Evolutionary conservation across 2,329 filamentous ascomycete genomes (phyloP), one percentile per base, ranked within the genome.

Genomic region (Ophiocordyceps sinensis): DNA sequence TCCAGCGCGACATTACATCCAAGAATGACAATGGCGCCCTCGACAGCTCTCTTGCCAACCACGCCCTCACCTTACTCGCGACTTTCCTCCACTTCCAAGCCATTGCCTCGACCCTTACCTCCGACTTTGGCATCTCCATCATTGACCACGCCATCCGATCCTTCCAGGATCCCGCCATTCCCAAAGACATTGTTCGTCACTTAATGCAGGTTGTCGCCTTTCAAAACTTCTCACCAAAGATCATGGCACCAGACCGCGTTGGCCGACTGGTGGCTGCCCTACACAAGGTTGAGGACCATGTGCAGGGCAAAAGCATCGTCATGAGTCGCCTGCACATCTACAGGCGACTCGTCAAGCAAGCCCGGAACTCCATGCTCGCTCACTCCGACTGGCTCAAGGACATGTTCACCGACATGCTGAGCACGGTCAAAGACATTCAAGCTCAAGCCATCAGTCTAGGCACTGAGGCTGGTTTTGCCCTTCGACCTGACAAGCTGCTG

Each of bases 381-480:
- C 77, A 86, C 42, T 68, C 73, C 3, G 72, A 85, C 44, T 98
- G 91, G 89, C 67, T 95, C 38, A 71, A 82, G 40, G 82, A 93
- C 56, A 65, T 94, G 17, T 78, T 96, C 47, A 77, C 77, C 17
- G 85, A 86, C 39, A 79, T 95, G 70, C 70, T 94, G 32, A 87
- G 85, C 58, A 77, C 66, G 28, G 66, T 87, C 38, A 82, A 80
- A 51, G 86, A 94, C 34, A 82, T 89, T 37, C 75, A 85, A 37
- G 66, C 67, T 5, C 75, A 80, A 36, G 87, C 88, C 3, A 80
- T 96, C 39, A 68, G 73, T 23, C 69, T 91, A 11, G 85, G 85
- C 1, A 67, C 80, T 3, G 76, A 86, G 42, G 78, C 82, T 17
- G 79, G 81, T 9, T 76, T 79, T 45, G 62, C 66, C 1, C 67